phyloP scores from a whole-genome alignment of 805 yeast genomes.

The Kazachstania kunashirensis region DNA sequence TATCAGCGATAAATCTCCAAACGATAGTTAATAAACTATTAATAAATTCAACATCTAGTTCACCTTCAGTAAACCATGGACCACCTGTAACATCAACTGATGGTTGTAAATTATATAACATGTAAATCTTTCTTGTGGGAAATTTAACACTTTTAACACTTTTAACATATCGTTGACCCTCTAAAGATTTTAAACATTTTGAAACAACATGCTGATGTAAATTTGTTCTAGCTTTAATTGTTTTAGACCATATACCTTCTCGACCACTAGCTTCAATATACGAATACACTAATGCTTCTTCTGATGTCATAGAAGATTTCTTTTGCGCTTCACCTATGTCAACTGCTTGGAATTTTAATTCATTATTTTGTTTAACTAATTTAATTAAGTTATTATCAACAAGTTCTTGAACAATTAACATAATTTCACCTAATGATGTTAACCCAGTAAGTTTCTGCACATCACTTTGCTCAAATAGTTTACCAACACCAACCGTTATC shows the following conservation, averaged over 20 bases:
- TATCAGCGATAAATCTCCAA: slow-evolving; percentile 76
- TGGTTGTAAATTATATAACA: slow-evolving; percentile 89
- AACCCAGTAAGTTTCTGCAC: slow-evolving; percentile 40
- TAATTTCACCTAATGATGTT: slow-evolving; percentile 34
- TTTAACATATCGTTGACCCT: slow-evolving; percentile 74
- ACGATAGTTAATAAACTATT: slow-evolving; percentile 73
- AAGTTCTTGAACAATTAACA: slow-evolving; percentile 43
- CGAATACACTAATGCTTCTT: slow-evolving; percentile 84
- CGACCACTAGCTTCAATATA: slow-evolving; percentile 87
- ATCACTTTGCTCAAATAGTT: slow-evolving; percentile 59
- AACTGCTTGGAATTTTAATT: slow-evolving; percentile 66
- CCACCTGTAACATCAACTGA: slow-evolving; percentile 96
- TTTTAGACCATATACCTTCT: slow-evolving; percentile 94
- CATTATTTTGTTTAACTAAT: slow-evolving; percentile 57
- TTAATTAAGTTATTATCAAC: slow-evolving; percentile 54
- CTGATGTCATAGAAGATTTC: slow-evolving; percentile 67
- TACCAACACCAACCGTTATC: slow-evolving; percentile 41
- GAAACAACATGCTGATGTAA: slow-evolving; percentile 85
- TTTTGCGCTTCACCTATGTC: slow-evolving; percentile 65
- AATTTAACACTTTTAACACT: slow-evolving; percentile 82
- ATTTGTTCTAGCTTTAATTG: slow-evolving; percentile 78
- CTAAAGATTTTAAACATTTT: slow-evolving; percentile 72
- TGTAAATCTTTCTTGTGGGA: slow-evolving; percentile 92
- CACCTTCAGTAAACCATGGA: slow-evolving; percentile 97
- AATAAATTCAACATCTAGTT: slow-evolving; percentile 87